Evolutionary conservation across 2,329 filamentous ascomycete genomes (phyloP).

Genomic region (Colletotrichum navitas): DNA sequence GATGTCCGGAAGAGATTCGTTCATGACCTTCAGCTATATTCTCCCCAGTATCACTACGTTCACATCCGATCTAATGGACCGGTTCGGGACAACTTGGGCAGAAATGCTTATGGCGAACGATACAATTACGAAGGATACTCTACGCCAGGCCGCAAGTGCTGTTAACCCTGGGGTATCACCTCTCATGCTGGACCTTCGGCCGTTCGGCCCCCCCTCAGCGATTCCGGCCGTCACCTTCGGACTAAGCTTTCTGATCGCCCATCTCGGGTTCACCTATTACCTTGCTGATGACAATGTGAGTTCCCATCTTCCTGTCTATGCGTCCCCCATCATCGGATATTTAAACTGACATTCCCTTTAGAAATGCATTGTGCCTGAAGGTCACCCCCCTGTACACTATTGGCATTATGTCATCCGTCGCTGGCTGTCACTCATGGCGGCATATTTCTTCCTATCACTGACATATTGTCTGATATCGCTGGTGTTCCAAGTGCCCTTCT

Average conservation of each 20-base stretch:
- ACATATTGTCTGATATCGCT: constrained; percentile 26
- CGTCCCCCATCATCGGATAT: neutral
- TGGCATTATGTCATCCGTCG: constrained; percentile 33
- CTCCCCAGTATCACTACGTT: constrained; percentile 23
- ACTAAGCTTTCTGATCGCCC: constrained; percentile 26
- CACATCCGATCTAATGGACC: constrained; percentile 4
- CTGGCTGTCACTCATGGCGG: constrained; percentile 23
- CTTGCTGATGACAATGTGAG: constrained; percentile 28
- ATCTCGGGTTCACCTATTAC: constrained; percentile 31
- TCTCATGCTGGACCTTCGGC: constrained; percentile 29
- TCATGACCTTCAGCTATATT: constrained; percentile 34
- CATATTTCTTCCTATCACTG: constrained; percentile 27
- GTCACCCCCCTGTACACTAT: constrained; percentile 33
- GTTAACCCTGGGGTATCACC: constrained; percentile 30
- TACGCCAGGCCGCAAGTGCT: constrained; percentile 21
- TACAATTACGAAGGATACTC: constrained; percentile 13
- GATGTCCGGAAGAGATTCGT: constrained; percentile 31
- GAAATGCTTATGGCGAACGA: constrained; percentile 23
- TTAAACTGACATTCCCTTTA: neutral
- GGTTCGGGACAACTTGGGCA: constrained; percentile 21
- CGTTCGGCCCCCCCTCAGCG: constrained; percentile 28
- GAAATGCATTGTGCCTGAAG: constrained; percentile 35
- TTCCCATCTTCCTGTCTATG: neutral
- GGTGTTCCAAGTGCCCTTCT: constrained; percentile 28
- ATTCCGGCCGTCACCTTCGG: constrained; percentile 28